Evolutionary conservation across 495 filamentous ascomycete genomes (phyloP).

Genomic region (Penicillium malachiteum): DNA sequence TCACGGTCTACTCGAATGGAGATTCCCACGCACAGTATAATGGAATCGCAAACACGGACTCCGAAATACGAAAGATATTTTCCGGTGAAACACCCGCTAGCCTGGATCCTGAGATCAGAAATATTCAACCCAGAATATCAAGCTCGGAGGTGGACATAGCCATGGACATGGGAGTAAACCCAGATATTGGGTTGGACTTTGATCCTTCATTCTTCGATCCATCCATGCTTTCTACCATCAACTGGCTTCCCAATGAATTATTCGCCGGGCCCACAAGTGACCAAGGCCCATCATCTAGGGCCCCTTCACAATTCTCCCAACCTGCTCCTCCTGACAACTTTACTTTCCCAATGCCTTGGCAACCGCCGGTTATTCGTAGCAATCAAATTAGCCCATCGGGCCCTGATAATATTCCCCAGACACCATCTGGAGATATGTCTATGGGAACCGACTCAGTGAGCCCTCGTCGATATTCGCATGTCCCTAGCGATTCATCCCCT

Average conservation of each 20-base stretch:
- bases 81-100: conserved; percentile 6
- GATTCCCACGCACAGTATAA: conserved; percentile 14
- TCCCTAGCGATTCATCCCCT: conserved; percentile 20
- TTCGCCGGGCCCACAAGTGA: conserved; percentile 14
- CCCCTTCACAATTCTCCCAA: conserved; percentile 20
- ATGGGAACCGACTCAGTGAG: conserved; percentile 18
- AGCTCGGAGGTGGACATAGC: conserved; percentile 13
- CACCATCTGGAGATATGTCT: conserved; percentile 23
- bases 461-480: conserved; percentile 17
- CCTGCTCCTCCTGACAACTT: conserved; percentile 13
- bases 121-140: conserved; percentile 16
- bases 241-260: conserved; percentile 38
- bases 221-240: conserved; percentile 31
- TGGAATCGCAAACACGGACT: conserved; percentile 9
- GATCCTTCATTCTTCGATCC: conserved; percentile 26
- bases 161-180: conserved; percentile 21
- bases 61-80: conserved; percentile 10
- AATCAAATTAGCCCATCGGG: conserved; percentile 17
- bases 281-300: conserved; percentile 8
- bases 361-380: conserved; percentile 28
- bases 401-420: conserved; percentile 21
- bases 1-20: conserved; percentile 8
- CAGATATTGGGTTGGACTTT: conserved; percentile 25
- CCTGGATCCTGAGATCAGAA: conserved; percentile 10
- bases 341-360: conserved; percentile 25